Percentiles rank a stretch among this genome's conserved stretches.
phyloP scores from a whole-genome alignment of 129 eudicot genomes.

The Chrysanthemum makinoi region DNA sequence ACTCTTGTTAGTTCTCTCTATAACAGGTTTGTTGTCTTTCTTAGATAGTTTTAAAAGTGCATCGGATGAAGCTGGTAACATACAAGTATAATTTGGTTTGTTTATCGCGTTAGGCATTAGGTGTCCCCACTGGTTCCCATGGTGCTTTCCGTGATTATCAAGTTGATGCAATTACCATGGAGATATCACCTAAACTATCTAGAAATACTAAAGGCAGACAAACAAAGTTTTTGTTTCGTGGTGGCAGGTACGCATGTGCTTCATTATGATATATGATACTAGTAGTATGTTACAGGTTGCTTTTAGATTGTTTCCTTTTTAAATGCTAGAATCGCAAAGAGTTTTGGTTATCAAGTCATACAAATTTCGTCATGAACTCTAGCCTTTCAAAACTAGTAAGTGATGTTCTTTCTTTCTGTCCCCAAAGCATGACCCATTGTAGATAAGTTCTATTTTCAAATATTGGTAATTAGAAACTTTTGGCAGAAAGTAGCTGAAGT shows the following conservation, averaged over 20 bases:
- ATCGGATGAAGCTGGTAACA: conserved; percentile 17
- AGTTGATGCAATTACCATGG: conserved; percentile 90
- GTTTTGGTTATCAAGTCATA: not conserved
- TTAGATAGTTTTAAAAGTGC: conserved; percentile 7
- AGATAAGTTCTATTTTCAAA: not conserved
- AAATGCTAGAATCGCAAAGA: conserved; percentile 13
- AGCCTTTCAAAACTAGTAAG: conserved; percentile 6
- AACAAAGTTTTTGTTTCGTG: conserved; percentile 56
- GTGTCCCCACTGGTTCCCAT: conserved; percentile 96
- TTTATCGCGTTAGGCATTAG: conserved; percentile 63
- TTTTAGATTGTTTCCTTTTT: not conserved
- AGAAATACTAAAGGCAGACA: conserved; percentile 38
- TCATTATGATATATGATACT: not conserved
- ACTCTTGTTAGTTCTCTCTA: conserved; percentile 89
- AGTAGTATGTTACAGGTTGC: not conserved
- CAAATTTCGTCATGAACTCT: not conserved
- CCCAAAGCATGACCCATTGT: conserved; percentile 1
- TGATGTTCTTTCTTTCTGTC: conserved; percentile 7
- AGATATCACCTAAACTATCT: conserved; percentile 51
- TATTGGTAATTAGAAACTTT: conserved; percentile 1
- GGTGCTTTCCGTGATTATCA: conserved; percentile 99
- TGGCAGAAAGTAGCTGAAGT: not conserved
- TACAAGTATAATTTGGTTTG: not conserved
- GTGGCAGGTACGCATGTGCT: conserved; percentile 62
- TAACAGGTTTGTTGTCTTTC: conserved; percentile 54